Evolutionary conservation across 2,329 filamentous ascomycete genomes (phyloP), one percentile per base, ranked within the genome.

Genomic region (Xylaria sp.): DNA sequence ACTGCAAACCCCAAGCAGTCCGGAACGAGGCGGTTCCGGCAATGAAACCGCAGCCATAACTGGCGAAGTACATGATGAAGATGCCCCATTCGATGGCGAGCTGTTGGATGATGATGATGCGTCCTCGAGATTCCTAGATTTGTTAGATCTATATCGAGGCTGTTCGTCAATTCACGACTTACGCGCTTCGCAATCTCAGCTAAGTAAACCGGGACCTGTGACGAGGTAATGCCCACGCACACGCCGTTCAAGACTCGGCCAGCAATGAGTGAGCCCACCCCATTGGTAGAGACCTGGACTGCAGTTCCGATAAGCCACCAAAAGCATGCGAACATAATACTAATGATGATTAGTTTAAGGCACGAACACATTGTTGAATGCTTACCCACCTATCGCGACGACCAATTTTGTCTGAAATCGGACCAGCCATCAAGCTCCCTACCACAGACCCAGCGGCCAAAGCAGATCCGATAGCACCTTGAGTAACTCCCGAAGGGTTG

Each of bases 31-130:
- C 82, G 0, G 85, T 78, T 12, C 88, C 86, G 0, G 83, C 76
- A 70, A 92, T 87, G 76, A 85, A 89, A 65, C 86, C 88, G 78
- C 87, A 89, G 25, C 89, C 91, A 75, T 90, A 87, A 25, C 86
- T 86, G 78, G 92, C 87, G 77, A 89, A 90, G 82, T 91, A 92
- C 88, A 91, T 91, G 80, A 91, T 89, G 67, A 91, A 76, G 72
- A 91, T 91, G 71, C 88, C 90, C 85, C 85, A 92, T 72, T 91
- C 92, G 69, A 94, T 93, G 31, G 91, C 90, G 84, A 90, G 91
- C 78, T 94, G 91, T 78, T 94, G 91, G 52, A 88, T 86, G 62
- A 90, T 89, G 18, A 94, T 90, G 41, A 94, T 84, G 52, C 89
- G 86, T 18, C 90, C 91, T 70, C 90, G 86, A 52, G 68, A 64